phyloP scores from a whole-genome alignment of 2,329 filamentous ascomycete species.

The Aspergillus intermedius region DNA sequence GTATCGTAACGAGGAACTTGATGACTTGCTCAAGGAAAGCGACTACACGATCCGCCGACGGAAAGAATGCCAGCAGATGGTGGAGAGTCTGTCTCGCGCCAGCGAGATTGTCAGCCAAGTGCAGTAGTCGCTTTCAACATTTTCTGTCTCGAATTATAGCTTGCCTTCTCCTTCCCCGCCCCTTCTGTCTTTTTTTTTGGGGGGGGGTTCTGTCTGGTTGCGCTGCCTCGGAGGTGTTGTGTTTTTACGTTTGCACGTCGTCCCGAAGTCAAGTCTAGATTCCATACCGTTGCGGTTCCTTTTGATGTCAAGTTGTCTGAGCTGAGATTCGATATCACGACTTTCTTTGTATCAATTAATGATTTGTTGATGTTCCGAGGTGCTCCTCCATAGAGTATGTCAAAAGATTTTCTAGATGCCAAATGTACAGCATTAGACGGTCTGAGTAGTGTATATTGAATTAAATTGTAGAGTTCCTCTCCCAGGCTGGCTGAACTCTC shows the following conservation, averaged over 20 bases:
- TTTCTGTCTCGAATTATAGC: background rate
- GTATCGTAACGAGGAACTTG: conserved; percentile 85
- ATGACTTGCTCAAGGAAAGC: conserved; percentile 93
- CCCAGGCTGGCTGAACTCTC: too few relatives aligned
- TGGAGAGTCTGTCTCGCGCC: conserved; percentile 81
- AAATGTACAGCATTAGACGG: background rate
- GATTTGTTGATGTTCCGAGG: background rate
- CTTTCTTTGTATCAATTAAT: background rate
- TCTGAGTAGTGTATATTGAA: too few relatives aligned
- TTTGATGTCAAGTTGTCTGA: background rate
- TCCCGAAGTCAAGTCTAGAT: background rate
- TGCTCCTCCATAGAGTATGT: background rate
- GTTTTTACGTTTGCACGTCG: background rate
- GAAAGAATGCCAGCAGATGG: conserved; percentile 99
- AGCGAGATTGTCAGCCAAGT: conserved; percentile 91
- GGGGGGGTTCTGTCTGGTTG: background rate
- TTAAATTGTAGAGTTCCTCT: too few relatives aligned
- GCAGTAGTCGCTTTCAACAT: conserved; percentile 36
- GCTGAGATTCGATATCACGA: background rate
- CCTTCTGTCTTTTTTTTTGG: background rate
- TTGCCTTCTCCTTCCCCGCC: background rate
- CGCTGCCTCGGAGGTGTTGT: background rate
- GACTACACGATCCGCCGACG: conserved; percentile 91
- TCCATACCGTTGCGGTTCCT: background rate
- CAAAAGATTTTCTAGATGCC: background rate